Conservation (phyloP, 2,329 filamentous ascomycete genomes). For the Colletotrichum gigasporum region DNA sequence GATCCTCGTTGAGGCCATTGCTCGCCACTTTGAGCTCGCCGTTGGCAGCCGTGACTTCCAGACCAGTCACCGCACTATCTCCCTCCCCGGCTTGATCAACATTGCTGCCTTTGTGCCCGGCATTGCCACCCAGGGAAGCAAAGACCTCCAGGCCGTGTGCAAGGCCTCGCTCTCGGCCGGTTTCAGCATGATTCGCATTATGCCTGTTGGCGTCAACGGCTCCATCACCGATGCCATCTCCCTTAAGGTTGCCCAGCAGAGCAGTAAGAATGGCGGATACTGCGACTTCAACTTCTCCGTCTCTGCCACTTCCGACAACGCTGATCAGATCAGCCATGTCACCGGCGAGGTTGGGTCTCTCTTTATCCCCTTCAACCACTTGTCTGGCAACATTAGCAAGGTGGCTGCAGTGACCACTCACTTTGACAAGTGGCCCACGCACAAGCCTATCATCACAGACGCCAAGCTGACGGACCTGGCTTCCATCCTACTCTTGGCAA, state of each 20-base stretch:
- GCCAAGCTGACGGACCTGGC: conserved; percentile 83
- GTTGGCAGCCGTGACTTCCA: conserved; percentile 89
- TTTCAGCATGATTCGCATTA: conserved; percentile 83
- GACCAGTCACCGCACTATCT: conserved; percentile 82
- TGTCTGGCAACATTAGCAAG: conserved; percentile 86
- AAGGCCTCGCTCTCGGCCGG: conserved; percentile 79
- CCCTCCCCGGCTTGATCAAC: conserved; percentile 80
- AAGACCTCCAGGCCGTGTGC: conserved; percentile 75
- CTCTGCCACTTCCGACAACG: conserved; percentile 76
- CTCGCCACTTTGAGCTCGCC: conserved; percentile 86
- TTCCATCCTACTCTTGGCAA: conserved; percentile 81
- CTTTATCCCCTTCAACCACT: conserved; percentile 84
- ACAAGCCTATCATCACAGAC: conserved; percentile 84
- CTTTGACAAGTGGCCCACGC: conserved; percentile 79
- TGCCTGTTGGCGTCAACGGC: conserved; percentile 78
- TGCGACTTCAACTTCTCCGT: conserved; percentile 87
- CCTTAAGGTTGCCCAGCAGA: conserved; percentile 77
- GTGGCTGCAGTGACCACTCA: conserved; percentile 82
- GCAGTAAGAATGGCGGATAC: conserved; percentile 72
- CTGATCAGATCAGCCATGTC: conserved; percentile 78
- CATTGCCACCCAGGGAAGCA: conserved; percentile 70
- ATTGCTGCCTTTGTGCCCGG: conserved; percentile 83
- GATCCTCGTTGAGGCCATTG: conserved; percentile 93
- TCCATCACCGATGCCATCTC: conserved; percentile 77
- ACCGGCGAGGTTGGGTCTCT: conserved; percentile 80